Base-by-base conservation (phyloP, 1,139 yeast genomes). In the Pichia sp. region DNA sequence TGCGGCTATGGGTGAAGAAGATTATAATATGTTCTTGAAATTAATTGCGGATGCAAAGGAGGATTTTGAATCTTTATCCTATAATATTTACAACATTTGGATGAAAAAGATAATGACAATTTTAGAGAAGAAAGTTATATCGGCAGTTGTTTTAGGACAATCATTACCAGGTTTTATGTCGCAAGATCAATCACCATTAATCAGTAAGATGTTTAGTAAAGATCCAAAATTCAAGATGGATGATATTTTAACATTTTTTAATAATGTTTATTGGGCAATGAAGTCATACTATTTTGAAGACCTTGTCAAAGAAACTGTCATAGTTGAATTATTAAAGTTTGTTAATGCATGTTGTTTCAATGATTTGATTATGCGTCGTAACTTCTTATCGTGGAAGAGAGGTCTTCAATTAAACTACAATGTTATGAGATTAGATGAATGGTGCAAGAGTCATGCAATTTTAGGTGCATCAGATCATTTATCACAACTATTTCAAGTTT, bases 381-480 rank as follows among this genome's bases (percentile, higher is more conserved):
- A 85, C 68, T 94, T 90, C 69, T 73, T 92, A 63, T 85, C 96
- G 15, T 94, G 98, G 98, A 92, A 92, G 73, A 83, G 98, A 64
- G 98, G 98, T 47, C 76, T 94, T 57, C 98, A 94, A 69, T 80
- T 94, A 69, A 92, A 90, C 66, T 94, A 94, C 71, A 94, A 94
- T 66, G 94, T 90, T 48, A 92, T 98, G 7, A 79, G 98, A 62
- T 76, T 94, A 59, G 97, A 90, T 67, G 99, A 94, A 70, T 94
- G 98, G 98, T 92, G 98, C 69, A 92, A 89, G 69, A 82, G 92
- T 6, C 97, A 92, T 66, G 95, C 86, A 51, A 80, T 94, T 57
- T 85, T 87, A 47, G 96, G 90, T 63, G 96, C 95, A 6, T 79
- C 92, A n/a, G 79, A 84, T 38, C 83, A 89, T 61, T 76, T 94